Evolutionary conservation across 2,329 filamentous ascomycete species (phyloP), one percentile per base, ranked within the genome.

Genomic region (Xylaria sp.): DNA sequence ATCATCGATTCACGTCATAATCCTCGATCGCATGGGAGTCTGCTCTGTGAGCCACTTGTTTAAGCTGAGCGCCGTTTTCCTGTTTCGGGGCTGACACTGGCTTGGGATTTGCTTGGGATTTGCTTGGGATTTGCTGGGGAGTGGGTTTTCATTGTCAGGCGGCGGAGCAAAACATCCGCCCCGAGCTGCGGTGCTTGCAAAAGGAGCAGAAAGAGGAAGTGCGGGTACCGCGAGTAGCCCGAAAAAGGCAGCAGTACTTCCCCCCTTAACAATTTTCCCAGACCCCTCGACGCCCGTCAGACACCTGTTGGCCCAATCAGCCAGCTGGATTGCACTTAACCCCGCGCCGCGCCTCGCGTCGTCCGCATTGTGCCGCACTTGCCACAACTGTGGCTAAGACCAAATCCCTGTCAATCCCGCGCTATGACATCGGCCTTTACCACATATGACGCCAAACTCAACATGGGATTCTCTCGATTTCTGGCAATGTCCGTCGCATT

Each of bases 91-190:
- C 58, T 23, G 18, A 23, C 10, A 67, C 56, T 62, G 56, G 60
- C 33, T 36, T 10, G 33, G 33, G 33, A 36, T 46, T 13, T 18
- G 15, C 13, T 7, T 46, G 41, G 18, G 41, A 15, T 15, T 15
- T 43, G 48, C 23, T 48, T 23, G 55, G 51, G 31, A n/a, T n/a
- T n/a, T n/a, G n/a, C n/a, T n/a, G n/a, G n/a, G n/a, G 33, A 36
- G 10, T 7, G 15, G 28, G 33, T 36, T 57, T 23, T 33, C 12
- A 28, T 10, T 18, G 52, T 33, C 8, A 59, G 60, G n/a, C 13
- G 6, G 36, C 68, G 68, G 68, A 70, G 68, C 68, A 70, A 68
- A 68, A 64, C 23, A 18, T 70, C 68, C 68, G 68, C 3, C n/a
- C n/a, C 1, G 7, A 23, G 51, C 31, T 52, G 51, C 25, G 20